Evolutionary conservation across 305 asterid species (phyloP).

Genomic region (Solanum hybrid): DNA sequence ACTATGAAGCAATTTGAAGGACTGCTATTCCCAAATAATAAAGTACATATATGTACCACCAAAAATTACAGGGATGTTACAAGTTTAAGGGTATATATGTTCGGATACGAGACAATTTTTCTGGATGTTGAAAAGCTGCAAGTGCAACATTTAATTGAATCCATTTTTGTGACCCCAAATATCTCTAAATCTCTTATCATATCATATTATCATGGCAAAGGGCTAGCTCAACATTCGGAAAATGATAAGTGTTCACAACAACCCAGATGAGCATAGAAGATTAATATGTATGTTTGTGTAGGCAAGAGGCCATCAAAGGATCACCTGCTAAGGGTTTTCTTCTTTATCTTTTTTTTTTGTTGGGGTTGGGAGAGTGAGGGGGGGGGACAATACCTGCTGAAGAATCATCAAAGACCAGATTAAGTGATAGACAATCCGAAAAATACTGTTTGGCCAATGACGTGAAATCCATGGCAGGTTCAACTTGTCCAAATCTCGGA

Average conservation of each 20-base stretch:
- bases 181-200: neutral
- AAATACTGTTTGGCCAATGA: conserved; percentile 85
- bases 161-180: neutral
- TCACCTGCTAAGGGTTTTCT: neutral
- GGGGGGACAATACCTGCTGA: conserved; percentile 10
- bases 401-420: conserved; percentile 60
- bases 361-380: neutral
- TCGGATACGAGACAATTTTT: neutral
- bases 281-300: neutral
- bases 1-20: neutral
- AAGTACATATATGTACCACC: neutral
- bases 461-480: conserved; percentile 60
- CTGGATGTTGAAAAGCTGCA: neutral
- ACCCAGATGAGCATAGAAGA: neutral
- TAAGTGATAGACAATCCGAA: conserved; percentile 63
- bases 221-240: neutral
- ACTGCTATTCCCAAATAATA: neutral
- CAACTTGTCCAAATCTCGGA: conserved; percentile 69
- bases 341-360: neutral
- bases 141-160: neutral
- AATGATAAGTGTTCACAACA: neutral
- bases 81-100: neutral
- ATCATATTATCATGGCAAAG: neutral
- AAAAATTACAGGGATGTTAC: neutral
- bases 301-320: conserved; percentile 26